Base-by-base conservation (phyloP, 371 early-diverging fungal species). In the Mucor mucedo region DNA sequence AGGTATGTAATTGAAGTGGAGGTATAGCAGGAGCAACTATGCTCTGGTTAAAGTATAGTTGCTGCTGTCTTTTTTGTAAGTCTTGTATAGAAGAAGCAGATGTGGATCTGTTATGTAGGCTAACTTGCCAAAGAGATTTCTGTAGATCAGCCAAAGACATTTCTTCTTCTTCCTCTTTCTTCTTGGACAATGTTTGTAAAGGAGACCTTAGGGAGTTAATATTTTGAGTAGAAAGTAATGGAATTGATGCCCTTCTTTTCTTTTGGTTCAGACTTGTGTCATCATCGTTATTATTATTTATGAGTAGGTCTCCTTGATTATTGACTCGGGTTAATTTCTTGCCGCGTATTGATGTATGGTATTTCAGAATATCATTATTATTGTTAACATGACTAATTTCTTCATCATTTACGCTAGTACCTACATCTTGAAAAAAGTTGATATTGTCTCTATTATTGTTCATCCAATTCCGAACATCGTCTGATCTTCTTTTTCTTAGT, bases 381-480 rank as follows among this genome's bases (percentile, higher is more conserved):
- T 61, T 52, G 11, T 62, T 40, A 28, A 29, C 33, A 40, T 54
- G 57, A 55, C 45, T 28, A 50, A 6, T 29, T 41, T 62, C 49
- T 14, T 55, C 55, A 40, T 67, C 33, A 55, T 44, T 47, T 0
- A 65, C 56, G 21, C 47, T 47, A 13, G 76, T 75, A 7, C 53
- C 41, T 13, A 63, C 67, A 33, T 73, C 75, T 67, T 80, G 80
- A 40, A 80, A 80, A 55, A 66, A 80, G 44, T 75, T 62, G 11
- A 77, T 63, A 13, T 71, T 53, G 33, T 49, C 16, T 4, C 44
- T 52, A 35, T 28, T 52, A 48, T 45, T 52, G 54, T 63, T 49
- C 62, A 72, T 79, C 80, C 80, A 79, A 45, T 75, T 71, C 8
- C 77, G 67, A 5, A 77, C 77, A 49, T 79, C 80, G 52, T 75